Evolutionary conservation across 257 asterid genomes (phyloP).

Genomic region (Solanum sejunctum): DNA sequence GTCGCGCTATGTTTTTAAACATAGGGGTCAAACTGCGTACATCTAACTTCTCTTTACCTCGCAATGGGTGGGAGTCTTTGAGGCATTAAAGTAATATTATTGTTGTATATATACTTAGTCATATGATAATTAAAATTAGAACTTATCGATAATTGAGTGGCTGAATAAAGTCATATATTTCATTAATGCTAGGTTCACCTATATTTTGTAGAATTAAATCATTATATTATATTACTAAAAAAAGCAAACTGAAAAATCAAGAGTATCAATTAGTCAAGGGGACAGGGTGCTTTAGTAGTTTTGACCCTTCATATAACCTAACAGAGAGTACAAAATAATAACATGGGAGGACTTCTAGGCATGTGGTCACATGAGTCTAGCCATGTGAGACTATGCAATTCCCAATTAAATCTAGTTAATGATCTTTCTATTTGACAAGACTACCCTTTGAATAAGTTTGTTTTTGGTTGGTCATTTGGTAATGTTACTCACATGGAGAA

Average conservation of each 20-base stretch:
- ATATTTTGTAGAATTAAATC: not conserved
- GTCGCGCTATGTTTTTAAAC: no score
- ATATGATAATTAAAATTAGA: no score
- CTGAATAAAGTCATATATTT: not conserved
- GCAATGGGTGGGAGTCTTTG: no score
- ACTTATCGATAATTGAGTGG: not conserved
- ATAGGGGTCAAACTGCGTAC: no score
- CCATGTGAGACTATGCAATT: constrained; percentile 50
- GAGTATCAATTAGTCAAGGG: constrained; percentile 20
- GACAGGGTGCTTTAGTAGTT: constrained; percentile 3
- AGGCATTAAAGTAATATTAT: no score
- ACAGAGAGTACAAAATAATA: constrained; percentile 22
- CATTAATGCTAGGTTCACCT: not conserved
- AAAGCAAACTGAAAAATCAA: constrained; percentile 6
- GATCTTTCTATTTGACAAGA: constrained; percentile 1
- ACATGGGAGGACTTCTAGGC: constrained; percentile 42
- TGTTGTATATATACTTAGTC: no score
- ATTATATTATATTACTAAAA: not conserved
- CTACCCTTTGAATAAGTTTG: constrained; percentile 6
- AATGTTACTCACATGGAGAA: not conserved
- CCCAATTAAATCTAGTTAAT: constrained; percentile 20
- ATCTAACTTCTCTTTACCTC: no score
- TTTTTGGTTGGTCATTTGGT: not conserved
- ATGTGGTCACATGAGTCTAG: constrained; percentile 64
- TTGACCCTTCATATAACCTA: constrained; percentile 9